phyloP scores from a whole-genome alignment of 441 rosid genomes.

The Euphorbia neoarborescens region DNA sequence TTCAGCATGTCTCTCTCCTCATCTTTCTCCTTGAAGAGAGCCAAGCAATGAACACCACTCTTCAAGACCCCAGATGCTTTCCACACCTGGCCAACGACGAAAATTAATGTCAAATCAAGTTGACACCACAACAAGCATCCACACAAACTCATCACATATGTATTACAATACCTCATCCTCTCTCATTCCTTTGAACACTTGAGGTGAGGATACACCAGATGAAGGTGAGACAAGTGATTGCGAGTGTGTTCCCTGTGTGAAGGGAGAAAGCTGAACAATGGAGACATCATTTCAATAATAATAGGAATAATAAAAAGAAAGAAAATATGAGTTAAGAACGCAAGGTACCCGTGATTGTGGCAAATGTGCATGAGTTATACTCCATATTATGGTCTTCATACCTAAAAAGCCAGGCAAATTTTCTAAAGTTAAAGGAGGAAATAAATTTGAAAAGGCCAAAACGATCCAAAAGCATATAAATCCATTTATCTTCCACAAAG shows the following conservation, averaged over 20 bases:
- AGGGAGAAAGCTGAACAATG: conserved; percentile 40
- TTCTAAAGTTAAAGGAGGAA: background rate
- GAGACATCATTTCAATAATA: conserved; percentile 17
- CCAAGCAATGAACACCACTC: conserved; percentile 92
- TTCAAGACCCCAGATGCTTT: conserved; percentile 94
- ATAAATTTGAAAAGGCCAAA: conserved; percentile 2
- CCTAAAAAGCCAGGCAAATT: conserved; percentile 42
- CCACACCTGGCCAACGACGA: conserved; percentile 46
- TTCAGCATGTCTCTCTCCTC: conserved; percentile 92
- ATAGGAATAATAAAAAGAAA: conserved; percentile 5
- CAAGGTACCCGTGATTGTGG: conserved; percentile 76
- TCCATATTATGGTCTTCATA: conserved; percentile 98
- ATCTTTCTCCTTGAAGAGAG: conserved; percentile 95
- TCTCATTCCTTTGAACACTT: conserved; percentile 83
- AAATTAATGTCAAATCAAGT: conserved; percentile 30
- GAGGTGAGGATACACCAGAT: conserved; percentile 48
- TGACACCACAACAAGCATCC: conserved; percentile 18
- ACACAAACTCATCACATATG: background rate
- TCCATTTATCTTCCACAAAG: background rate
- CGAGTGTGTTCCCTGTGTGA: conserved; percentile 53
- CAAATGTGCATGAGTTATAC: conserved; percentile 90
- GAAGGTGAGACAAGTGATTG: conserved; percentile 61
- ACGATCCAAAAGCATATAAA: background rate
- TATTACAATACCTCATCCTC: conserved; percentile 86
- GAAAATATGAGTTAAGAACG: conserved; percentile 1